Evolutionary conservation across 352 stramenopile species (phyloP).

Genomic region (Pseudoperonospora humuli): DNA sequence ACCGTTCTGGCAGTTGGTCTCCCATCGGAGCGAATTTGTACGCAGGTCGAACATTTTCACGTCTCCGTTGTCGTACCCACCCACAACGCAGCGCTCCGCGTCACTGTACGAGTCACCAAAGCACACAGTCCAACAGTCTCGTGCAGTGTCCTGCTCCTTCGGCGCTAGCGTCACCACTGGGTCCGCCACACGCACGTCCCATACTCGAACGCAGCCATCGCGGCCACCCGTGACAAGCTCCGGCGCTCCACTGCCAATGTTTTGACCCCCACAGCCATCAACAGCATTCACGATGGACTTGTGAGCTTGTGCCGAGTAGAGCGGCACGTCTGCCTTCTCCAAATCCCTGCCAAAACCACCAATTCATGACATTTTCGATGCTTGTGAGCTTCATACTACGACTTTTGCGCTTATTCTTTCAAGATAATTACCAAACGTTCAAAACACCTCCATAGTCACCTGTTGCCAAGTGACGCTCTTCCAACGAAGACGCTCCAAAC

Average conservation of each 20-base stretch:
- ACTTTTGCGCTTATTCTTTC: not conserved
- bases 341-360: constrained; percentile 51
- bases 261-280: constrained; percentile 90
- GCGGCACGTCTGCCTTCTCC: constrained; percentile 58
- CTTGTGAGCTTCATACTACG: not conserved
- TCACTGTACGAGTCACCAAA: constrained; percentile 95
- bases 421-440: constrained; percentile 46
- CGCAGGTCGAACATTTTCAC: constrained; percentile 96
- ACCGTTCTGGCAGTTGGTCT: constrained; percentile 95
- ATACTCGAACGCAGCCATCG: constrained; percentile 94
- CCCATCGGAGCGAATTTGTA: constrained; percentile 90
- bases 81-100: constrained; percentile 87
- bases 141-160: constrained; percentile 58
- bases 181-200: constrained; percentile 88
- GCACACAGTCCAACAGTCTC: constrained; percentile 94
- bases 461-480: constrained; percentile 82
- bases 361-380: not conserved
- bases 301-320: constrained; percentile 90
- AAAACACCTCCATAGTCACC: constrained; percentile 74
- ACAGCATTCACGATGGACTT: constrained; percentile 92
- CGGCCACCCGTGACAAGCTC: constrained; percentile 92
- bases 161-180: constrained; percentile 91
- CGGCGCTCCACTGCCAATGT: constrained; percentile 84
- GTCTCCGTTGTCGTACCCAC: constrained; percentile 96
- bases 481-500: constrained; percentile 89